A percentile compares a stretch with the other conserved stretches of the same genome.
phyloP scores from a whole-genome alignment of 208 protist genomes.

The Lotmaria passim region DNA sequence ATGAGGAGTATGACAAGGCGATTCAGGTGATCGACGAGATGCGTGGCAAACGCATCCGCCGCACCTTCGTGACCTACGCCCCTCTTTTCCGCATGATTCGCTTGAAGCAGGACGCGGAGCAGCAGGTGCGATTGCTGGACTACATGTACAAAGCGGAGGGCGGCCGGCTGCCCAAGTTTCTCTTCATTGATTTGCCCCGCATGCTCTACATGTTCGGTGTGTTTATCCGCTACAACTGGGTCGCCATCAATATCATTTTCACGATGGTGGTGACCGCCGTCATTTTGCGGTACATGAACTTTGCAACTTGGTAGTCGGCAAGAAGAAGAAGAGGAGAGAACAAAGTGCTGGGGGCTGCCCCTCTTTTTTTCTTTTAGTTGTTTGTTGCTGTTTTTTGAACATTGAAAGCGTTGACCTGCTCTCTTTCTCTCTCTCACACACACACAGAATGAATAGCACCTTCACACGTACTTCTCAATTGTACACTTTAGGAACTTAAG shows the following conservation, averaged over 20 bases:
- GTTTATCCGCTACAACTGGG: conserved; percentile 90
- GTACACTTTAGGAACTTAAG: background rate
- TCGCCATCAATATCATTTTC: conserved; percentile 71
- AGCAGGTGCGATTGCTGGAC: conserved; percentile 66
- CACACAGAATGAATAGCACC: no score
- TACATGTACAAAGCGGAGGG: conserved; percentile 86
- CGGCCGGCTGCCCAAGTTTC: conserved; percentile 74
- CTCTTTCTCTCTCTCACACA: no score
- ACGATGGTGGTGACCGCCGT: conserved; percentile 50
- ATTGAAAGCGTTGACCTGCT: no score
- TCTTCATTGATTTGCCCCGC: conserved; percentile 88
- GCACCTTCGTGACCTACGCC: conserved; percentile 92
- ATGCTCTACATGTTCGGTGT: conserved; percentile 89
- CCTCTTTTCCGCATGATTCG: conserved; percentile 89
- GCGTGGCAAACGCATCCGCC: conserved; percentile 71
- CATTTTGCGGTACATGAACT: conserved; percentile 42
- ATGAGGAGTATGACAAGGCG: conserved; percentile 79
- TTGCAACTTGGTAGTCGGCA: conserved; percentile 13
- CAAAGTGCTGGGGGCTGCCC: background rate
- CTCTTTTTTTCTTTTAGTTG: background rate
- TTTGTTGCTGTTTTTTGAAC: background rate
- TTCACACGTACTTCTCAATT: no score
- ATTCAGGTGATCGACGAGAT: conserved; percentile 83
- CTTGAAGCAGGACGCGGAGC: conserved; percentile 55
- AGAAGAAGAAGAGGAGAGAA: no score